Base-by-base conservation (phyloP, 1,284 basidiomycete species). In the Microbotryum saponariae region DNA sequence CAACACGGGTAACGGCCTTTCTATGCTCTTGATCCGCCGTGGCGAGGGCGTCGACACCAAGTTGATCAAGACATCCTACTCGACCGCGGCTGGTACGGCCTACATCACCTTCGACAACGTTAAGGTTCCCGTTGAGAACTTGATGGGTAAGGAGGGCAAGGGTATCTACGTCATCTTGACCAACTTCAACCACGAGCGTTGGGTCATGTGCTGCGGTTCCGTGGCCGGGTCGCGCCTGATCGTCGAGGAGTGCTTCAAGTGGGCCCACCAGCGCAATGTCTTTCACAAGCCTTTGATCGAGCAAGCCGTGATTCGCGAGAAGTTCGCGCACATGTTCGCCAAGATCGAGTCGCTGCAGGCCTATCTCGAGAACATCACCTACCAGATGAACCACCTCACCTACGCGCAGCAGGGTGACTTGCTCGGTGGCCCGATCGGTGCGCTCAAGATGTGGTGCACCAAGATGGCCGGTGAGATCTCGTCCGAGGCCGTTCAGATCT, bases 71-170 rank as follows among this genome's bases (percentile, higher is more conserved):
- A 91, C 89, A 0, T 83, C 83, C 48, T 62, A 71, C 62, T 72
- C 70, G 44, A 61, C 64, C 6, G 86, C 88, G 2, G 88, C 89
- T 9, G 81, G 81, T 89, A 91, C 76, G 14, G 60, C 62, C 8
- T 92, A 85, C 74, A 81, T 93, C 70, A 91, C 87, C 0, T 92
- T 91, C 72, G 88, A 91, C 75, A 87, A 92, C 67, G 88, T 90
- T 66, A 83, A 83, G 71, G 88, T 91, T 1, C 90, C 90, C 8
- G 80, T 86, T n/a, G 85, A 84, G 72, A 87, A 93, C 77, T 87
- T 89, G 31, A 82, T 96, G 49, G 91, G 91, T 20, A 81, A 85
- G 68, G 89, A 90, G 73, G 86, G 87, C 61, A 83, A 84, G 59
- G 91, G 90, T 51, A 82, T 93, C 60, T 82, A 83, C 62, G 90